phyloP scores from a whole-genome alignment of 345 rosid genomes.

The Gossypium thurberi region DNA sequence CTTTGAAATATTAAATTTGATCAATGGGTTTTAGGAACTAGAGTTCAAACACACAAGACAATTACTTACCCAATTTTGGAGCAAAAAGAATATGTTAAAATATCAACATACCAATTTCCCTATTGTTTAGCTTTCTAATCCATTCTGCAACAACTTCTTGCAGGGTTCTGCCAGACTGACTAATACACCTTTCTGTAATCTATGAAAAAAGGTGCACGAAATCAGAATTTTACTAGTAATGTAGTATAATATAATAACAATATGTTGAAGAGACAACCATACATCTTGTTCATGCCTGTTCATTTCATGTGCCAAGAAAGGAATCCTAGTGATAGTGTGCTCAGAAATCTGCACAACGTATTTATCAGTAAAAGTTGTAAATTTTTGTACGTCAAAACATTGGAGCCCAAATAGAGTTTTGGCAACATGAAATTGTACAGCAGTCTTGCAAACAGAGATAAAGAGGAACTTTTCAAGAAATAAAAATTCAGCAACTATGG shows the following conservation, averaged over 20 bases:
- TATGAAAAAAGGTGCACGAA: slow-evolving; percentile 15
- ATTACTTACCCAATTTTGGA: neutral
- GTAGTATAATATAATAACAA: neutral
- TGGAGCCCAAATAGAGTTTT: neutral
- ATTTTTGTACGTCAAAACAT: neutral
- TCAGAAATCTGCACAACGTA: slow-evolving; percentile 51
- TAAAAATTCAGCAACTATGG: neutral
- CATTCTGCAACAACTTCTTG: slow-evolving; percentile 67
- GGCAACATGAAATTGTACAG: neutral
- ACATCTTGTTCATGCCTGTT: slow-evolving; percentile 86
- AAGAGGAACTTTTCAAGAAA: neutral
- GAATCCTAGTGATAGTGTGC: slow-evolving; percentile 52
- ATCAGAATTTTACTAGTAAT: neutral
- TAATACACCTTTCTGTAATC: slow-evolving; percentile 75
- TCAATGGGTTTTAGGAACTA: neutral
- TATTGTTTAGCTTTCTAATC: slow-evolving; percentile 48
- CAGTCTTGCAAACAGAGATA: neutral
- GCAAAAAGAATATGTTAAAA: neutral
- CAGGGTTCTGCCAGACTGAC: slow-evolving; percentile 53
- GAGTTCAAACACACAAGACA: neutral
- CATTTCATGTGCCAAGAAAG: slow-evolving; percentile 60
- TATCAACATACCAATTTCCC: slow-evolving; percentile 61
- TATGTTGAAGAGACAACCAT: slow-evolving; percentile 16
- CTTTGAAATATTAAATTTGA: neutral
- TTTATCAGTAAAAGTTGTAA: neutral